These are phyloP conservation scores for Cystobasidium slooffiae DNA, from an alignment of 1,284 basidiomycete genomes.

Conservation along the genomic window DNA sequence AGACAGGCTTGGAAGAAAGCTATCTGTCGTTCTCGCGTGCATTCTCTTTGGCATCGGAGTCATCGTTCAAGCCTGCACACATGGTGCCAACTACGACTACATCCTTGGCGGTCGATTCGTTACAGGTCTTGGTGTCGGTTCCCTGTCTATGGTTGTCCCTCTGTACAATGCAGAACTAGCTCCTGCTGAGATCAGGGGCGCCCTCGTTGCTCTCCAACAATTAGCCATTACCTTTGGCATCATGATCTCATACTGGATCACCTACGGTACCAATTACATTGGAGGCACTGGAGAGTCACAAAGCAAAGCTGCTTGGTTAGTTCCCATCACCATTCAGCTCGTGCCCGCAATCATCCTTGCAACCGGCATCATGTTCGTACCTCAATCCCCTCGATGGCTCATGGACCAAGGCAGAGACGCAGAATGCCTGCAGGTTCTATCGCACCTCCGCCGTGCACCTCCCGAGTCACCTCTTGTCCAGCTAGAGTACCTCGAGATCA, in stretches of 20 bases:
- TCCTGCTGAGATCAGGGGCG: constrained; percentile 48
- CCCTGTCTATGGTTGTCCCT: constrained; percentile 55
- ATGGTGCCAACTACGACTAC: constrained; percentile 43
- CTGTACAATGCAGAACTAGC: constrained; percentile 50
- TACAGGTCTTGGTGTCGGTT: constrained; percentile 61
- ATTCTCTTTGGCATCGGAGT: constrained; percentile 59
- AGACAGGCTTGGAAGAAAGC: constrained; percentile 33
- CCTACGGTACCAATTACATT: constrained; percentile 52
- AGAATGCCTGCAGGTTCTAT: constrained; percentile 36
- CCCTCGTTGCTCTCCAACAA: constrained; percentile 51
- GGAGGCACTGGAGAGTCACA: constrained; percentile 51
- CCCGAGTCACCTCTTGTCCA: constrained; percentile 41
- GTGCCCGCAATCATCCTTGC: constrained; percentile 50
- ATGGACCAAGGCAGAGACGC: constrained; percentile 43
- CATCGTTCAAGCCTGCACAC: constrained; percentile 59
- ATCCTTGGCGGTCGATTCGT: constrained; percentile 59
- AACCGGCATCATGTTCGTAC: constrained; percentile 35
- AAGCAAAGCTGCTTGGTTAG: constrained; percentile 51
- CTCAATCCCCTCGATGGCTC: constrained; percentile 35
- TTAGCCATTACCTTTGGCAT: constrained; percentile 51
- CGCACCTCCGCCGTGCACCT: constrained; percentile 39
- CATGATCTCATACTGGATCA: constrained; percentile 51
- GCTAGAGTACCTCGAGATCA: constrained; percentile 42
- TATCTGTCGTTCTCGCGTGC: constrained; percentile 50
- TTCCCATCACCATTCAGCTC: constrained; percentile 52